Base-by-base conservation (phyloP, 208 protist genomes). In the Trypanosoma grayi region DNA sequence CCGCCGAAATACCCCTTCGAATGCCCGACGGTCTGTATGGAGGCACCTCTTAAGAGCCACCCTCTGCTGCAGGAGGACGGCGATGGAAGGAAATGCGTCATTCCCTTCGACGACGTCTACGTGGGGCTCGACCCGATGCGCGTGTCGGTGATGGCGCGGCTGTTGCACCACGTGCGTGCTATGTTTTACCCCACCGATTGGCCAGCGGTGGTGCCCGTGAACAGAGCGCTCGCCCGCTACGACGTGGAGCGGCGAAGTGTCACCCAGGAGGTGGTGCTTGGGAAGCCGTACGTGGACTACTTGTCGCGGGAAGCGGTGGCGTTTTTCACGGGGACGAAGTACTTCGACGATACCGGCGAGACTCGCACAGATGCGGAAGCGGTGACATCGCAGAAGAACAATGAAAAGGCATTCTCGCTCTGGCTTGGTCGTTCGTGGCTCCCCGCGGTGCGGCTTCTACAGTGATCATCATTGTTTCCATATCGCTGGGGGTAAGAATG, bases 1-100 rank as follows among this genome's bases (percentile, higher is more conserved):
- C 85, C 85, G 33, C 57, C 69, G 20, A 71, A 73, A 34, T 88
- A 92, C 57, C 85, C 85, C 0, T 86, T 87, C 36, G 85, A 84
- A 66, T 72, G 66, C 6, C 81, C 85, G 14, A 52, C 67, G n/a
- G 66, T 89, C 8, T 65, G 81, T 57, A 68, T 87, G 33, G 57
- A 65, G 0, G 48, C 28, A 3, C 63, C 70, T 11, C 59, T 87
- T 31, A 66, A 46, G 36, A 92, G 85, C 48, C 85, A 92, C 55
- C 85, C 85, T 4, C 72, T 83, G 25, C 61, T 92, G 14, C 66
- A 28, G 44, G 58, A 53, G 24, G 37, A 67, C 41, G 24, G 31
- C 51, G 43, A 67, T 14, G 60, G 60, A 13, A 8, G 36, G 11
- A 31, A 7, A 20, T 44, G 51, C 40, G 34, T 70, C 7, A 30